These are phyloP conservation scores for Juglanconis juglandina DNA, from an alignment of 2,329 filamentous ascomycete species.

Conservation along the genomic window DNA sequence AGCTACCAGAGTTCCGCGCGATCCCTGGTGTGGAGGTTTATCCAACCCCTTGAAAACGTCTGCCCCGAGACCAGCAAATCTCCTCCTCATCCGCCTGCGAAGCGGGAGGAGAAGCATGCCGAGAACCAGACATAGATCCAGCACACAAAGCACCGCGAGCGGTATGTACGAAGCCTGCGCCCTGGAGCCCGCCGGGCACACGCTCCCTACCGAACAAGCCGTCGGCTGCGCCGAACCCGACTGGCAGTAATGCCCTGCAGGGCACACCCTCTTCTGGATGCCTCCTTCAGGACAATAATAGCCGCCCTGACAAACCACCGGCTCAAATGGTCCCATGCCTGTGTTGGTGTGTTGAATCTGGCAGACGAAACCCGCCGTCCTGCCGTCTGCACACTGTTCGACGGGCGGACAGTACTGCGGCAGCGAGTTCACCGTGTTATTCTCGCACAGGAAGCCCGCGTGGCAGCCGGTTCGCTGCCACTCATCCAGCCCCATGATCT, in stretches of 20 bases:
- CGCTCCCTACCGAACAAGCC: constrained; percentile 43
- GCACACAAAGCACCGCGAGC: constrained; percentile 35
- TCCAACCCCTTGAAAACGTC: neutral
- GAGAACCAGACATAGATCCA: constrained; percentile 41
- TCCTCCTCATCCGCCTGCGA: constrained; percentile 32
- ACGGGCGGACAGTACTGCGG: constrained; percentile 42
- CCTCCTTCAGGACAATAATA: constrained; percentile 46
- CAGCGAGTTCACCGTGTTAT: constrained; percentile 44
- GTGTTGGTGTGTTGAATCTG: constrained; percentile 31
- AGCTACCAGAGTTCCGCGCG: constrained; percentile 11
- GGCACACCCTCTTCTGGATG: constrained; percentile 40
- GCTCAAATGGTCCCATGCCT: constrained; percentile 47
- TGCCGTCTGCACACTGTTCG: constrained; percentile 33
- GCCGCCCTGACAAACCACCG: constrained; percentile 46
- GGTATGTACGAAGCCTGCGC: constrained; percentile 43
- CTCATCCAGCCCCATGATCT: constrained; percentile 34
- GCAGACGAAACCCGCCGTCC: constrained; percentile 34
- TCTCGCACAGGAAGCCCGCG: constrained; percentile 40
- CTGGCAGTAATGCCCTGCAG: constrained; percentile 48
- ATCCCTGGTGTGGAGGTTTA: neutral
- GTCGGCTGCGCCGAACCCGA: constrained; percentile 45
- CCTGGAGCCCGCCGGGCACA: constrained; percentile 42
- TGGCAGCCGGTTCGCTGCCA: constrained; percentile 38
- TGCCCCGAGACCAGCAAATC: constrained; percentile 10
- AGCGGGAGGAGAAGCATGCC: constrained; percentile 33